Conservation (phyloP, 495 filamentous ascomycete genomes). For the Venustampulla echinocandica region DNA sequence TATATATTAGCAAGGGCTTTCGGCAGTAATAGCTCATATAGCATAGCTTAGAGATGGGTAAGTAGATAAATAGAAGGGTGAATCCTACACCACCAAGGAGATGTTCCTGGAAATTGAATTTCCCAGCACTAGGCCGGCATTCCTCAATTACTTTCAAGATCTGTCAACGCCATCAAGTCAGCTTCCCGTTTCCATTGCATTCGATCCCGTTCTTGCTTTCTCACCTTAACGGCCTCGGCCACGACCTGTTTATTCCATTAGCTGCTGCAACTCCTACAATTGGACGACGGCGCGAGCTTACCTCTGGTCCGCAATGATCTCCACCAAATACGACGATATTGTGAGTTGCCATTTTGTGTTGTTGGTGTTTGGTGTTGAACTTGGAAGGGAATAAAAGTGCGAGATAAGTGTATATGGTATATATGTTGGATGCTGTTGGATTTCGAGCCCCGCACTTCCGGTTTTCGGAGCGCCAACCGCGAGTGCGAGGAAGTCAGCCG, state of each 20-base stretch:
- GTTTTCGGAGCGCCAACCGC: neutral
- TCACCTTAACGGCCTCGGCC: slow-evolving; percentile 76
- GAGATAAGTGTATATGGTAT: too few relatives aligned
- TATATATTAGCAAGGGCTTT: slow-evolving; percentile 3
- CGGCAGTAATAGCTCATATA: neutral
- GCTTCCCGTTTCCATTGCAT: too few relatives aligned
- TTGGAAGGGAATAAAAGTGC: too few relatives aligned
- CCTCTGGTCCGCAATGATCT: slow-evolving; percentile 95
- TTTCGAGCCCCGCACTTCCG: slow-evolving; percentile 5
- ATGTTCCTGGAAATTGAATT: slow-evolving; percentile 89
- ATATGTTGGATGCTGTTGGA: too few relatives aligned
- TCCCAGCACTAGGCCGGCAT: slow-evolving; percentile 50
- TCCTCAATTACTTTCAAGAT: slow-evolving; percentile 69
- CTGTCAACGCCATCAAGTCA: too few relatives aligned
- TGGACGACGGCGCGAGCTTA: slow-evolving; percentile 27
- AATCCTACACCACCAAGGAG: slow-evolving; percentile 85
- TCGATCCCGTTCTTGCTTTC: slow-evolving; percentile 16
- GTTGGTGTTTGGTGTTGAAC: neutral
- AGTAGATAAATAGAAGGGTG: neutral
- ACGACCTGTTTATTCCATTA: slow-evolving; percentile 31
- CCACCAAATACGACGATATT: slow-evolving; percentile 68
- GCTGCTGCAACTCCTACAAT: neutral
- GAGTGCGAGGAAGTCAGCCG: neutral
- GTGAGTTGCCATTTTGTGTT: slow-evolving; percentile 38
- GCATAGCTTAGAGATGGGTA: too few relatives aligned